Conservation (phyloP, 2,329 filamentous ascomycete species). For the Byssochlamys sp. region DNA sequence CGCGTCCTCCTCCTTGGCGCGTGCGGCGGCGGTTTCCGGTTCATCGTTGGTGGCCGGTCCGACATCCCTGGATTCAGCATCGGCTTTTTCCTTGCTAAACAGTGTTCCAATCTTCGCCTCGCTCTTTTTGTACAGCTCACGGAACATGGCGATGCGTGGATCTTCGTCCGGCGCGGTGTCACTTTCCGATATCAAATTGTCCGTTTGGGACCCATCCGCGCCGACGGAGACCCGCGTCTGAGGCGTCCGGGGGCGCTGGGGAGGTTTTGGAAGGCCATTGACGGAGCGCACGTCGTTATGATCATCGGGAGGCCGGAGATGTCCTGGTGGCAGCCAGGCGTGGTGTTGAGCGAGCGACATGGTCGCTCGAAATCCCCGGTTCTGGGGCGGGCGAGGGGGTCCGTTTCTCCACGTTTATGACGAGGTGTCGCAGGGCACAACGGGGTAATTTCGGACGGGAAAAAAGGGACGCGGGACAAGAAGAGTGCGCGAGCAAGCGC, state of each 20-base stretch:
- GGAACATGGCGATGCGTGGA: slow-evolving; percentile 61
- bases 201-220: slow-evolving; percentile 39
- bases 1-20: slow-evolving; percentile 43
- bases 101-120: slow-evolving; percentile 68
- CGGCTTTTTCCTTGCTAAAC: slow-evolving; percentile 46
- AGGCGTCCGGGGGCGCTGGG: slow-evolving; percentile 36
- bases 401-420: slow-evolving; percentile 36
- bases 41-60: slow-evolving; percentile 42
- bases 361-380: slow-evolving; percentile 39
- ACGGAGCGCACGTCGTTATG: slow-evolving; percentile 31
- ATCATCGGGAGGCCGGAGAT: slow-evolving; percentile 55
- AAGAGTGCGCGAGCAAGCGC: slow-evolving; percentile 10
- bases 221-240: slow-evolving; percentile 35
- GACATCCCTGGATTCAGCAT: slow-evolving; percentile 23
- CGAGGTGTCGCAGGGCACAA: slow-evolving; percentile 24
- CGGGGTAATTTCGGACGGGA: slow-evolving; percentile 11
- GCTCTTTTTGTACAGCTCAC: slow-evolving; percentile 64
- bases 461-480: slow-evolving; percentile 27
- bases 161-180: slow-evolving; percentile 59
- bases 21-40: slow-evolving; percentile 22
- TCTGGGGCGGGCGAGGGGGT: slow-evolving; percentile 36
- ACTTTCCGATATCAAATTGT: slow-evolving; percentile 40
- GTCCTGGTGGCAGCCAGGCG: slow-evolving; percentile 55
- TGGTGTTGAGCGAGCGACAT: slow-evolving; percentile 62
- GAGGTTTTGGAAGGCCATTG: slow-evolving; percentile 36